Conservation (phyloP, 768 basidiomycete genomes). For the Phanerodontia chrysosporium region DNA sequence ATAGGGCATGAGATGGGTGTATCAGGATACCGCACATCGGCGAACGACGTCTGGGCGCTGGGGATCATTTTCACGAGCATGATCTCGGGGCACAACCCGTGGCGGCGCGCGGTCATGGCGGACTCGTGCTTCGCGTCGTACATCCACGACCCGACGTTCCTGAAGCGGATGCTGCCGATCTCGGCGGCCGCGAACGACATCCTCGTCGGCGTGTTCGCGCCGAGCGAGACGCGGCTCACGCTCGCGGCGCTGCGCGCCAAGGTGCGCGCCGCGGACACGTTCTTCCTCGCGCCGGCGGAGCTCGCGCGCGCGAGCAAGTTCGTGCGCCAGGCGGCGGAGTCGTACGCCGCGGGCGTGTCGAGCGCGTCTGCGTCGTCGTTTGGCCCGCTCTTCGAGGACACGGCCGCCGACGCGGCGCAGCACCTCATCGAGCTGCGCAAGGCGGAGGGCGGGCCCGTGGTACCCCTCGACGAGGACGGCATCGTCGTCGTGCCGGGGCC, state of each 20-base stretch:
- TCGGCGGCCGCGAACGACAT: constrained; percentile 26
- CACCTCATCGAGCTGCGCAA: background rate
- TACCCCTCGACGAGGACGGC: background rate
- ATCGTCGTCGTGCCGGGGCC: background rate
- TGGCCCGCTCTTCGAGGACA: background rate
- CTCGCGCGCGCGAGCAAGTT: constrained; percentile 6
- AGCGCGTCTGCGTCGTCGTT: background rate
- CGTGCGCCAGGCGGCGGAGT: constrained; percentile 14
- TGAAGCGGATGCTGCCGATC: constrained; percentile 43
- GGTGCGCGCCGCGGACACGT: constrained; percentile 50
- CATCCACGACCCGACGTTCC: constrained; percentile 69
- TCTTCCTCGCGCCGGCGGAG: constrained; percentile 33
- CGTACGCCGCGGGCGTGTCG: constrained; percentile 12
- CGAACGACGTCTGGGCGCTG: constrained; percentile 25
- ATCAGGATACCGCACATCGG: background rate
- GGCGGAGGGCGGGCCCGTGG: background rate
- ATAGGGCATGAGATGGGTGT: constrained; percentile 12
- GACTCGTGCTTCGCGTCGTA: constrained; percentile 89
- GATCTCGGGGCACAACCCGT: constrained; percentile 90
- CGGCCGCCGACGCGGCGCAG: background rate
- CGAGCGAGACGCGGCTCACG: constrained; percentile 22
- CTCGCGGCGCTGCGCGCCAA: constrained; percentile 44
- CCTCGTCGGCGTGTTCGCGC: constrained; percentile 26
- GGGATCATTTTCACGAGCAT: constrained; percentile 60
- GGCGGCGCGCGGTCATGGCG: constrained; percentile 74